Base-by-base conservation (phyloP, 495 filamentous ascomycete species). In the Talaromyces nanjingensis region DNA sequence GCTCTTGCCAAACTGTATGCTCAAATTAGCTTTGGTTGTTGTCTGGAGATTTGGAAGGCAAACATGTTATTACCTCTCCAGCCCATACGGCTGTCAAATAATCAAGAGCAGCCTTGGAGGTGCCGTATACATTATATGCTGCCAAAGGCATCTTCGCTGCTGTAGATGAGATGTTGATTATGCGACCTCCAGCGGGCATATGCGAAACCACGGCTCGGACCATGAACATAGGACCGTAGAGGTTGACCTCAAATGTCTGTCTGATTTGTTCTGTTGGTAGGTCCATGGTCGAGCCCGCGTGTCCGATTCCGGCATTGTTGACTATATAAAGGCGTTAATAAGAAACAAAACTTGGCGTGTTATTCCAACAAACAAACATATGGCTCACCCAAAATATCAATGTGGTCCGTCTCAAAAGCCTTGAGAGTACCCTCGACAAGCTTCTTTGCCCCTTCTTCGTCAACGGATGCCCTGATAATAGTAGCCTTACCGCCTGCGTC, bases 141-240 rank as follows among this genome's bases (percentile, higher is more conserved):
- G 29, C 27, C 25, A 59, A 31, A n/a, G 22, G 27, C 24, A 59
- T 34, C 8, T 4, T 31, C 11, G 76, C 72, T 18, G 64, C 67
- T 0, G 73, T 64, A 25, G 65, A 67, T 20, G 72, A 69, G 27
- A 77, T 70, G 34, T 75, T 73, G 52, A 76, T 70, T 45, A 74
- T 69, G 7, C 74, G 69, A 18, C 74, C 73, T 16, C 70, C 71
- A 0, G 34, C 53, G 0, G 73, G 68, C 70, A 76, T 71, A 29
- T 69, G 69, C 2, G 72, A 70, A 9, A 71, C 18, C 14, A 61
- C 66, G 0, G 65, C 67, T 52, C 72, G 71, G 12, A 66, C 67
- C 59, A 73, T 22, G 59, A 65, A 69, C 2, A 73, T 2, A 20
- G 64, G 49, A n/a, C 65, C 67, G 37, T 59, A 70, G 4, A 71